These are phyloP conservation scores for Tetradesmus lagerheimii DNA, from an alignment of 139 green algal genomes.

Conservation along the genomic window DNA sequence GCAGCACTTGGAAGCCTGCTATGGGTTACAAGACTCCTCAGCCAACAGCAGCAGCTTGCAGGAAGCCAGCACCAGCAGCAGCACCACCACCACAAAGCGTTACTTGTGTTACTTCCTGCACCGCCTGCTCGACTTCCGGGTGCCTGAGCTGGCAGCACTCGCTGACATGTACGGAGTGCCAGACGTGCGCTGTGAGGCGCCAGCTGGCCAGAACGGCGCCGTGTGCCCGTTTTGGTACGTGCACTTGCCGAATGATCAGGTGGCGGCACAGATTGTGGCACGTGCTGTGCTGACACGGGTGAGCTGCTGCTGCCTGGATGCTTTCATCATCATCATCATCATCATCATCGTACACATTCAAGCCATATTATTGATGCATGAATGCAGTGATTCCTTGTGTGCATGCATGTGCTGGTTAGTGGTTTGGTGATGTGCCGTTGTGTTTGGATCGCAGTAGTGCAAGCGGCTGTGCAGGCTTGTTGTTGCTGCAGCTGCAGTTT, in stretches of 20 bases:
- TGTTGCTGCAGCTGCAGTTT: too few species aligned
- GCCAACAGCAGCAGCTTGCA: background rate
- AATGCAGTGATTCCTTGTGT: too few species aligned
- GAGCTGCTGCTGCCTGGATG: slow-evolving; percentile 39
- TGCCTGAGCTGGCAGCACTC: slow-evolving; percentile 75
- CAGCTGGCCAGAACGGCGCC: slow-evolving; percentile 45
- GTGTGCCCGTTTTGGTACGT: slow-evolving; percentile 61
- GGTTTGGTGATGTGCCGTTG: too few species aligned
- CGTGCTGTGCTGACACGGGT: slow-evolving; percentile 58
- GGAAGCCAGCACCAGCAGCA: background rate
- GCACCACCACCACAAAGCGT: background rate
- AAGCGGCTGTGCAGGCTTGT: too few species aligned
- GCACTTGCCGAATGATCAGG: slow-evolving; percentile 64
- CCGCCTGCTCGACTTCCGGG: slow-evolving; percentile 76
- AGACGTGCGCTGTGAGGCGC: slow-evolving; percentile 48
- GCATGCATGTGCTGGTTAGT: too few species aligned
- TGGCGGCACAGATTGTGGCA: slow-evolving; percentile 51
- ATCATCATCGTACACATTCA: too few species aligned
- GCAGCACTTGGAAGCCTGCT: background rate
- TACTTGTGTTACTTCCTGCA: slow-evolving; percentile 77
- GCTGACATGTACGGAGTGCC: slow-evolving; percentile 58
- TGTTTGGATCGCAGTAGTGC: too few species aligned
- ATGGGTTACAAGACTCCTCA: background rate
- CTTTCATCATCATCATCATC: background rate
- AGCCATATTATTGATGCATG: too few species aligned